Percentiles rank a stretch among this genome's conserved stretches.
Evolutionary conservation across 768 basidiomycete species (phyloP).

Genomic region (Podaxis sp.): DNA sequence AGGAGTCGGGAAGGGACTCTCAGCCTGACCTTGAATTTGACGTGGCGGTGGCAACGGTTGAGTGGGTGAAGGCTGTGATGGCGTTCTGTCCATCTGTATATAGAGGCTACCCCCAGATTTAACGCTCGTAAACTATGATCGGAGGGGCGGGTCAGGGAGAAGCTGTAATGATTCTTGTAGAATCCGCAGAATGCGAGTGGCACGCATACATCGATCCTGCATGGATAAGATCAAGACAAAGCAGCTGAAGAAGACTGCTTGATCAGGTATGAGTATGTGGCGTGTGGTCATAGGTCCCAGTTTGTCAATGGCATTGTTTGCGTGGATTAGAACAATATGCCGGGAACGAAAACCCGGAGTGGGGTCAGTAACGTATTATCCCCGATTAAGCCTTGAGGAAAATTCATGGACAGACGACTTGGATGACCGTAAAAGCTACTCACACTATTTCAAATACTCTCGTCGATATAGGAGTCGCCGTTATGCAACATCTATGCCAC

Average conservation of each 20-base stretch:
- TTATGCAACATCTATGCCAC: neutral
- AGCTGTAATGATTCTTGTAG: neutral
- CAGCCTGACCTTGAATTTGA: neutral
- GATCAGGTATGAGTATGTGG: slow-evolving; percentile 4
- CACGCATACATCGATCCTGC: neutral
- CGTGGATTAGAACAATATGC: neutral
- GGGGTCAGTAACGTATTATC: neutral
- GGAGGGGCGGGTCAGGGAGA: neutral
- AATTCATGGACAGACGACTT: neutral
- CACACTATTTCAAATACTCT: neutral
- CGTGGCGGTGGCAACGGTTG: neutral
- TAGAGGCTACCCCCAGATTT: neutral
- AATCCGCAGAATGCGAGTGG: neutral
- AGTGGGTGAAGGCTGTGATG: neutral
- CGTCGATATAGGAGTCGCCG: neutral
- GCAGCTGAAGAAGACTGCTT: neutral
- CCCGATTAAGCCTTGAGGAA: neutral
- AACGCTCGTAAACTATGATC: neutral
- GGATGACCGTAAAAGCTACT: neutral
- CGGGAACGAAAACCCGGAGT: neutral
- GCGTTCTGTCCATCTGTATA: neutral
- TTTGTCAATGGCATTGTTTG: neutral
- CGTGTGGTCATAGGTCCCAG: slow-evolving; percentile 7
- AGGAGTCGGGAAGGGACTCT: neutral
- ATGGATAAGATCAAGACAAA: neutral